Evolutionary conservation across 1,284 basidiomycete genomes (phyloP).

Genomic region (Trametes polyzona): DNA sequence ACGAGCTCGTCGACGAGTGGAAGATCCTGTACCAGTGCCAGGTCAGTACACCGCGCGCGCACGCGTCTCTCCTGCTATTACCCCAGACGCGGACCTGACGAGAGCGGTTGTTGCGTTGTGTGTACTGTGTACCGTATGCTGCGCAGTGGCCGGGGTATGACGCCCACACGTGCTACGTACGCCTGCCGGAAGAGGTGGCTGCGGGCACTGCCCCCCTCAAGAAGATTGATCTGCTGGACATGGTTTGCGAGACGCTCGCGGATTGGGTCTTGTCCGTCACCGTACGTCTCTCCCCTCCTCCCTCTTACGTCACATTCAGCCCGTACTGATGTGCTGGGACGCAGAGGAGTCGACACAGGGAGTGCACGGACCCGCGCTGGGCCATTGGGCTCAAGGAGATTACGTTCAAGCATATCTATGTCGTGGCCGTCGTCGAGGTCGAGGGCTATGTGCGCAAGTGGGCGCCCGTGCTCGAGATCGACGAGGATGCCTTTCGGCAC

Average conservation of each 20-base stretch:
- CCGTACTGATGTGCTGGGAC: not conserved
- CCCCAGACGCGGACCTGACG: not conserved
- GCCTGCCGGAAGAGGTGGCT: constrained; percentile 1
- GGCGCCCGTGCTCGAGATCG: constrained; percentile 21
- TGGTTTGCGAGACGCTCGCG: constrained; percentile 17
- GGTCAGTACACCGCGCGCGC: not conserved
- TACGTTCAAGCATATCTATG: constrained; percentile 20
- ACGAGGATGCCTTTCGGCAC: constrained; percentile 4
- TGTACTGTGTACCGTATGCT: not conserved
- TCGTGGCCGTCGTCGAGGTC: constrained; percentile 12
- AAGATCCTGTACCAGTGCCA: constrained; percentile 15
- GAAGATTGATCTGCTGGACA: constrained; percentile 15
- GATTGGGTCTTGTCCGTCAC: constrained; percentile 14
- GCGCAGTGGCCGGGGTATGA: constrained; percentile 25
- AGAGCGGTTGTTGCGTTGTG: not conserved
- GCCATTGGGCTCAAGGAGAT: constrained; percentile 16
- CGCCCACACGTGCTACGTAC: constrained; percentile 13
- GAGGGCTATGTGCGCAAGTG: constrained; percentile 18
- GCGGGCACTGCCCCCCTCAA: not conserved
- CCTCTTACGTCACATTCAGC: not conserved
- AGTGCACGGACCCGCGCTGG: constrained; percentile 15
- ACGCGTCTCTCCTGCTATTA: no score
- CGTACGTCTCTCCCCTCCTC: not conserved
- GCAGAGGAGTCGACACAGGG: constrained; percentile 14
- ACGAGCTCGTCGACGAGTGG: constrained; percentile 6